Conservation (phyloP, 192 early-diverging fungal genomes). For the Coemansia sp. region DNA sequence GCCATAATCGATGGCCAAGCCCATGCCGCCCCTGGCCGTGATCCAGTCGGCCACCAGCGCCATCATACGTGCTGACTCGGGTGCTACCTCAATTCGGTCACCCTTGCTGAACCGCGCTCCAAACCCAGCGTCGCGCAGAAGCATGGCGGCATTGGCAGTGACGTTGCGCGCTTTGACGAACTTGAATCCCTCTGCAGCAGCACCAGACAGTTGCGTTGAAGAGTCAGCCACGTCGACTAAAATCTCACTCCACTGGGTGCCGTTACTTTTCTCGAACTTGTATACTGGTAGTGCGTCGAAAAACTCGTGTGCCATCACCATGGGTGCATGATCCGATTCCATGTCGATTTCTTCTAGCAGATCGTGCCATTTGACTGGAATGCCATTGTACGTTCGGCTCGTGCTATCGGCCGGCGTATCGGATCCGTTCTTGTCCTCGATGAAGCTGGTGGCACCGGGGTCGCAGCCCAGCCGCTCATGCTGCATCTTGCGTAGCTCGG, state of each 20-base stretch:
- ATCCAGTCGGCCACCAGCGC: constrained; percentile 72
- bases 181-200: no score
- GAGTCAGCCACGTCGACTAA: constrained; percentile 81
- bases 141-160: constrained; percentile 56
- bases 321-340: constrained; percentile 59
- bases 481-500: constrained; percentile 68
- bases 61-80: constrained; percentile 70
- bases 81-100: constrained; percentile 79
- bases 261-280: constrained; percentile 64
- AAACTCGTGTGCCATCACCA: constrained; percentile 93
- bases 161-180: constrained; percentile 65
- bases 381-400: constrained; percentile 10
- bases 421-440: constrained; percentile 9
- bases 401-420: constrained; percentile 5
- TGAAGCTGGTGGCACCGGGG: constrained; percentile 1
- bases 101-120: constrained; percentile 64
- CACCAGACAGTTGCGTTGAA: no score
- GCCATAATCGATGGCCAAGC: constrained; percentile 89
- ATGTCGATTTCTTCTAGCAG: constrained; percentile 55
- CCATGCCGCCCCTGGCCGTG: constrained; percentile 65
- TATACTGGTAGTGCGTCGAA: constrained; percentile 95
- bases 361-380: constrained; percentile 65
- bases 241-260: constrained; percentile 86
- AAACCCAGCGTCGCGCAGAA: constrained; percentile 45
- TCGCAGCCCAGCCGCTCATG: constrained; percentile 54